Base-by-base conservation (phyloP, 2,329 filamentous ascomycete species). In the Claviceps digitariae region DNA sequence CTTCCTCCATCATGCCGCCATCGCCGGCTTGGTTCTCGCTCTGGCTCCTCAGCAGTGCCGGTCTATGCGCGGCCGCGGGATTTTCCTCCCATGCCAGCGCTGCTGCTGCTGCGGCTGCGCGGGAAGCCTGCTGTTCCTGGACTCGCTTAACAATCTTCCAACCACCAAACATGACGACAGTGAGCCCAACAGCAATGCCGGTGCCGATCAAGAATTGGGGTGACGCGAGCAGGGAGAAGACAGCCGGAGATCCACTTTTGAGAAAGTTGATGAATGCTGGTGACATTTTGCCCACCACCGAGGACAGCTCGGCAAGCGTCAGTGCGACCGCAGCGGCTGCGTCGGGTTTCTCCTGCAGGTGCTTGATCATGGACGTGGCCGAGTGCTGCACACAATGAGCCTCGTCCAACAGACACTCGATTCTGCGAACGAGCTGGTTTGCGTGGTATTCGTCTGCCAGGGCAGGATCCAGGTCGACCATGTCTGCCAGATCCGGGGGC, bases 141-240 rank as follows among this genome's bases (percentile, higher is more conserved):
- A 97, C 87, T 61, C 83, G 84, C 75, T 96, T 94, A 70, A 98
- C 83, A 66, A 98, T 96, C 72, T 95, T 97, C 79, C 89, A 97
- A 5, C 93, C 91, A 52, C 93, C 93, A 56, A 98, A 88, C 66
- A 93, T 90, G 62, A 98, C 88, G 9, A 97, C 83, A 0, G 93
- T 97, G n/a, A 95, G 84, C 15, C 93, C 93, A 0, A 95, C 83
- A 0, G 87, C 88, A 15, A 95, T 82, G 45, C 90, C 87, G 0
- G 87, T 89, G 4, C 90, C 90, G 61, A 98, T 95, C 57, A 96
- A 79, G 65, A 98, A 98, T 64, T 98, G 89, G 1, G 93, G 93
- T 54, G 86, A 90, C 0, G 88, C 83, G 3, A 98, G 79, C 23
- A 98, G 77, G 0, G 85, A 87, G 61, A 95, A 91, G 21, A 95